phyloP scores from a whole-genome alignment of 306 rosid species.

The Myrica gale region DNA sequence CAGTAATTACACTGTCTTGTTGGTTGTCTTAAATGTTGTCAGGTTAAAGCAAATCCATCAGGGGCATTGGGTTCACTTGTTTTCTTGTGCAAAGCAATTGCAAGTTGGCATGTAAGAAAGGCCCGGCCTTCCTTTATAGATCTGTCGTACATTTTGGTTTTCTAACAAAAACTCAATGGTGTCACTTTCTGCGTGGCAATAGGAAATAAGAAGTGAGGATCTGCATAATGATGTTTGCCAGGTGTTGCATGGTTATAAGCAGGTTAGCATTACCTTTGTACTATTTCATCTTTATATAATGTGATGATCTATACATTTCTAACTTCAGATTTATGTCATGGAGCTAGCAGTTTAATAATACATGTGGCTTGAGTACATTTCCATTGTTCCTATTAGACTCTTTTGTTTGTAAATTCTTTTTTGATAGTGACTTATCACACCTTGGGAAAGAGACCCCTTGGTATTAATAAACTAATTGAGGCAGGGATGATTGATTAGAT shows the following conservation, averaged over 20 bases:
- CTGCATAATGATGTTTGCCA: conserved; percentile 87
- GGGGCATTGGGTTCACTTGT: conserved; percentile 82
- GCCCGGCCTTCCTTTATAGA: conserved; percentile 7
- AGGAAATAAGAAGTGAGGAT: conserved; percentile 96
- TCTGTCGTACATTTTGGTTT: conserved; percentile 7
- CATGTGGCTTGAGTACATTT: conserved; percentile 1
- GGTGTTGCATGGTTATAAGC: conserved; percentile 94
- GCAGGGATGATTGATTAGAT: not conserved
- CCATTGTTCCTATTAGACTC: not conserved
- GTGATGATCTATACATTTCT: not conserved
- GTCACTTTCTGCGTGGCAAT: conserved; percentile 18
- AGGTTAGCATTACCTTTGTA: conserved; percentile 54
- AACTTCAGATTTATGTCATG: conserved; percentile 12
- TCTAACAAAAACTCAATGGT: conserved; percentile 24
- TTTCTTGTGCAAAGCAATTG: conserved; percentile 86
- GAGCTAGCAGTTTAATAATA: not conserved
- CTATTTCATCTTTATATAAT: conserved; percentile 2
- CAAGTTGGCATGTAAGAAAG: conserved; percentile 97
- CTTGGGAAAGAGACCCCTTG: not conserved
- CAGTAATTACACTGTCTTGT: not conserved
- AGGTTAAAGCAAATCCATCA: conserved; percentile 93
- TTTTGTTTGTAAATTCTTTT: not conserved
- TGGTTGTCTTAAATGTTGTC: conserved; percentile 34
- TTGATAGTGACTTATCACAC: not conserved
- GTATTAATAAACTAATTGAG: not conserved